phyloP scores from a whole-genome alignment of 2,329 filamentous ascomycete species.

The Conoideocrella luteorostrata region DNA sequence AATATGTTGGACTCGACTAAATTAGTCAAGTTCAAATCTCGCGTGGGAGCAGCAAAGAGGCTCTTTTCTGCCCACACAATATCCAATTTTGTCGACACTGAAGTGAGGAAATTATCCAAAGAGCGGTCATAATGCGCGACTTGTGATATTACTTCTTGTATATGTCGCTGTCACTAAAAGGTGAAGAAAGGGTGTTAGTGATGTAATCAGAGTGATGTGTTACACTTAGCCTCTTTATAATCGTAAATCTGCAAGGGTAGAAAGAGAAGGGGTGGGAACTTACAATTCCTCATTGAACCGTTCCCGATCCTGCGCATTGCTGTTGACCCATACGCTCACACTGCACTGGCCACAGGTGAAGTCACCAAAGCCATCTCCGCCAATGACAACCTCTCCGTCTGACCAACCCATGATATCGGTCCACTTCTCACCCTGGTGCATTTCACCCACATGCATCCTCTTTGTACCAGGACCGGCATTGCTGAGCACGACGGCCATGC shows the following conservation, averaged over 20 bases:
- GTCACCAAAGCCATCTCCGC: slow-evolving; percentile 51
- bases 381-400: slow-evolving; percentile 51
- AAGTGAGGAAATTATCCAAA: no score
- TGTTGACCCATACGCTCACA: slow-evolving; percentile 54
- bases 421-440: slow-evolving; percentile 56
- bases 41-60: no score
- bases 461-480: slow-evolving; percentile 45
- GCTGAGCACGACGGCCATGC: slow-evolving; percentile 52
- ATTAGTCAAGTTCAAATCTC: no score
- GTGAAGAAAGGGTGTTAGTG: neutral
- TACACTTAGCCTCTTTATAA: no score
- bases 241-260: no score
- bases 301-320: slow-evolving; percentile 43
- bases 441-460: slow-evolving; percentile 51
- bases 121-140: no score
- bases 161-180: neutral
- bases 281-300: slow-evolving; percentile 34
- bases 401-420: slow-evolving; percentile 55
- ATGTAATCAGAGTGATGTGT: no score
- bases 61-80: no score
- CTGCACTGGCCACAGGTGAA: slow-evolving; percentile 51
- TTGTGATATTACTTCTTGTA: neutral
- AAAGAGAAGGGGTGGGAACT: slow-evolving; percentile 15
- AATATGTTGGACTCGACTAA: no score
- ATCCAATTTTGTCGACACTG: no score